Base-by-base conservation (phyloP, 1,284 basidiomycete species). In the Irpex sp. region DNA sequence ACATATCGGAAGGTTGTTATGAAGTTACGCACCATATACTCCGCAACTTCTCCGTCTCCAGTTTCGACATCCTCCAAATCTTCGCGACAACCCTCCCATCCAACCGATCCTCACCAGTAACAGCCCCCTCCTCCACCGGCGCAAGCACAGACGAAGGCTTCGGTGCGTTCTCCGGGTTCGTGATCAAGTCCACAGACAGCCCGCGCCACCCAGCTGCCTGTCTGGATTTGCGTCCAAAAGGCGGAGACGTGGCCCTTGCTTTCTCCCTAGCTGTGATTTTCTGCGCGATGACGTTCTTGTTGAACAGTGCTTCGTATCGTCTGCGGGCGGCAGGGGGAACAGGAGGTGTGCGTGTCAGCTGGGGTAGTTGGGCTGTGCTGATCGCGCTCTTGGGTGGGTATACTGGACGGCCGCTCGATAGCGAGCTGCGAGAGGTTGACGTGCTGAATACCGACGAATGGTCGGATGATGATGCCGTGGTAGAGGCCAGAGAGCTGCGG, bases 141-240 rank as follows among this genome's bases (percentile, higher is more conserved):
- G 58, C 9, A 73, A 65, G 61, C 26, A 26, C 26, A 26, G 26
- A 26, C 26, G 26, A 26, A 71, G 70, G 37, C 75, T 74, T 26
- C 62, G 34, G 15, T 55, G 38, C 37, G 60, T 69, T 70, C 60
- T 81, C 80, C 19, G 78, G 79, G 55, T 78, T 82, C 2, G 83
- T 83, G 62, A 87, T 85, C 60, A 91, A 73, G 73, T 92, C 91
- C 26, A 92, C 85, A 1, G 88, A 91, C 36, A 92, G 71, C 3
- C 89, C 91, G 57, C 91, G 79, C 91, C 91, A 93, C 2, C 91
- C 91, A 2, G 83, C 85, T 1, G 86, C 85, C 62, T 86, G 81
- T 62, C 87, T 74, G 13, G 73, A 71, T 60, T 82, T 82, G 62
- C 79, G 79, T n/a, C 76, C 75, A 3, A 72, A 69, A 2, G 81